Percentiles rank a stretch among this genome's conserved stretches.
Conservation (phyloP, 2,329 filamentous ascomycete genomes). For the Microdochium paspali region DNA sequence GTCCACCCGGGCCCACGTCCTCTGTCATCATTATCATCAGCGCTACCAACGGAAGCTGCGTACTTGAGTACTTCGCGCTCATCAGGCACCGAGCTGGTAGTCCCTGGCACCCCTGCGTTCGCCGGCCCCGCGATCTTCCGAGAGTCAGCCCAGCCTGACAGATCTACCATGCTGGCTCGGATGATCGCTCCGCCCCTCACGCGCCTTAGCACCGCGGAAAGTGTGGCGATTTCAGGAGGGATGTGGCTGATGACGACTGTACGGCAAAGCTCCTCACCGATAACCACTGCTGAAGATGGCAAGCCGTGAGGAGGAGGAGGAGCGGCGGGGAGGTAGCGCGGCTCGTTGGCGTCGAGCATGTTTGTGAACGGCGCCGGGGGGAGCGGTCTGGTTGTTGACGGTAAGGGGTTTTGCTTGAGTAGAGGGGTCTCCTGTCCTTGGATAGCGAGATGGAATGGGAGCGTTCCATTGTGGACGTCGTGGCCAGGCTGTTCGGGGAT, state of each 20-base stretch:
- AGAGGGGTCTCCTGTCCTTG: too few species aligned
- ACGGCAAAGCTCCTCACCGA: slow-evolving; percentile 4
- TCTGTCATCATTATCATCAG: background rate
- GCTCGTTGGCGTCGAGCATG: background rate
- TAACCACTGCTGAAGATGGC: too few species aligned
- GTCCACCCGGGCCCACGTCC: background rate
- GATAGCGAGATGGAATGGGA: too few species aligned
- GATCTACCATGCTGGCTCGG: background rate
- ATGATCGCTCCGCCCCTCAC: slow-evolving; percentile 9
- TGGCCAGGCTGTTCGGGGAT: too few species aligned
- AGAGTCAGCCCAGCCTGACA: background rate
- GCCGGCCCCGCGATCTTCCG: too few species aligned
- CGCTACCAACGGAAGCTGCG: too few species aligned
- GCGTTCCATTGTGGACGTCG: too few species aligned
- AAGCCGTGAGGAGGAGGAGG: background rate
- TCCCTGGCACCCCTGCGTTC: too few species aligned
- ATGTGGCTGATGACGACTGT: slow-evolving; percentile 8
- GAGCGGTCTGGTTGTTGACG: too few species aligned
- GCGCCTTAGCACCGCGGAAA: slow-evolving; percentile 3
- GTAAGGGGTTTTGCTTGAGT: too few species aligned
- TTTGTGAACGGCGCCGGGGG: background rate
- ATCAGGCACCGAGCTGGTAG: too few species aligned
- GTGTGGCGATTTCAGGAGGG: background rate
- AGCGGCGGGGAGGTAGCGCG: background rate
- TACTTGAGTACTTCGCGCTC: too few species aligned